Evolutionary conservation across 2,329 filamentous ascomycete species (phyloP).

Genomic region (Neoascochyta sp.): DNA sequence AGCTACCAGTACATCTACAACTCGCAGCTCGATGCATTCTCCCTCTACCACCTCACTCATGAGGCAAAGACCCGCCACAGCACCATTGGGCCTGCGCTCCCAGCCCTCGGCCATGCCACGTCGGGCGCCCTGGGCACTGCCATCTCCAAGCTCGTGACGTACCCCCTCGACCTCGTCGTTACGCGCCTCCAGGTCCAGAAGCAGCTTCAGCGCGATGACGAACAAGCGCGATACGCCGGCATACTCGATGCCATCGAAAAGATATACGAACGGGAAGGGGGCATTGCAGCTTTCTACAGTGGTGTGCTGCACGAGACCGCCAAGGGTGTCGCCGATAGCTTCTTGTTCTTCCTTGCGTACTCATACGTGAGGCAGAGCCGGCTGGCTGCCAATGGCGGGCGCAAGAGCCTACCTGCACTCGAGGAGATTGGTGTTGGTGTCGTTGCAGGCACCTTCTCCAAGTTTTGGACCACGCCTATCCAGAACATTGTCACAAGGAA

Average conservation of each 20-base stretch:
- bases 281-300: constrained; percentile 62
- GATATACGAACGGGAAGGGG: constrained; percentile 70
- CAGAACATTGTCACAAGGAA: constrained; percentile 79
- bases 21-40: constrained; percentile 45
- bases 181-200: constrained; percentile 78
- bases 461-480: constrained; percentile 74
- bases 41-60: constrained; percentile 41
- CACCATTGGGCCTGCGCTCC: constrained; percentile 51
- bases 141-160: constrained; percentile 72
- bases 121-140: constrained; percentile 76
- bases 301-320: constrained; percentile 44
- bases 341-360: constrained; percentile 84
- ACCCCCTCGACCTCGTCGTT: constrained; percentile 77
- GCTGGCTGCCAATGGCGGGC: constrained; percentile 21
- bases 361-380: constrained; percentile 52
- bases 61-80: constrained; percentile 30
- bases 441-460: constrained; percentile 69
- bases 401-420: constrained; percentile 53
- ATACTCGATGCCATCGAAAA: constrained; percentile 66
- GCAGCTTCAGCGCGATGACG: constrained; percentile 46
- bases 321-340: constrained; percentile 62
- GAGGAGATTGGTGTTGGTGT: constrained; percentile 74
- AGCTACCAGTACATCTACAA: constrained; percentile 39
- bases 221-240: constrained; percentile 56
- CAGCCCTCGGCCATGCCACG: constrained; percentile 75